Conservation (phyloP, 306 rosid species). For the Glycine tomentella region DNA sequence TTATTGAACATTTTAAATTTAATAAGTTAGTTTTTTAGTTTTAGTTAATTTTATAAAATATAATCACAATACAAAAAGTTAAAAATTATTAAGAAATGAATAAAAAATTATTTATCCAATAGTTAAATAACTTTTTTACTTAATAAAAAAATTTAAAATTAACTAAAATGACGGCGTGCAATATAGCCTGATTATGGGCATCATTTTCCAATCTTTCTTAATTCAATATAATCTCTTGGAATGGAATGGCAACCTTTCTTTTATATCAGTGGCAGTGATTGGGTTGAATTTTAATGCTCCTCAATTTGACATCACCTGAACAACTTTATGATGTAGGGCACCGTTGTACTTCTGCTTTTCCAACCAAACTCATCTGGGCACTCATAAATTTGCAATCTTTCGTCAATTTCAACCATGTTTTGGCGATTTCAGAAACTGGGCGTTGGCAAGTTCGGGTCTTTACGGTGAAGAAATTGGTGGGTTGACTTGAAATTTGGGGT, state of each 20-base stretch:
- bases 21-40: no score
- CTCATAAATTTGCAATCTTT: conserved; percentile 32
- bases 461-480: conserved; percentile 36
- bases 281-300: background rate
- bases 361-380: conserved; percentile 29
- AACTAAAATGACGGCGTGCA: no score
- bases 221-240: background rate
- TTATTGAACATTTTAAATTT: no score
- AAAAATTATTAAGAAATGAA: no score
- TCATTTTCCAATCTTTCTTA: background rate
- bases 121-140: no score
- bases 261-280: no score
- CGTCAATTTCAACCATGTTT: conserved; percentile 30
- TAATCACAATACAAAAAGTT: no score
- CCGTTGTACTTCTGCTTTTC: background rate
- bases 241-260: background rate
- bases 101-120: no score
- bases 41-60: no score
- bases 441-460: conserved; percentile 41
- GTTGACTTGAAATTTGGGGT: conserved; percentile 40
- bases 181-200: background rate
- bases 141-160: no score
- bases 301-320: no score
- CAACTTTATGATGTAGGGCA: background rate
- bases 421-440: conserved; percentile 28